Conservation (phyloP, 495 filamentous ascomycete species). For the Talaromyces liani region DNA sequence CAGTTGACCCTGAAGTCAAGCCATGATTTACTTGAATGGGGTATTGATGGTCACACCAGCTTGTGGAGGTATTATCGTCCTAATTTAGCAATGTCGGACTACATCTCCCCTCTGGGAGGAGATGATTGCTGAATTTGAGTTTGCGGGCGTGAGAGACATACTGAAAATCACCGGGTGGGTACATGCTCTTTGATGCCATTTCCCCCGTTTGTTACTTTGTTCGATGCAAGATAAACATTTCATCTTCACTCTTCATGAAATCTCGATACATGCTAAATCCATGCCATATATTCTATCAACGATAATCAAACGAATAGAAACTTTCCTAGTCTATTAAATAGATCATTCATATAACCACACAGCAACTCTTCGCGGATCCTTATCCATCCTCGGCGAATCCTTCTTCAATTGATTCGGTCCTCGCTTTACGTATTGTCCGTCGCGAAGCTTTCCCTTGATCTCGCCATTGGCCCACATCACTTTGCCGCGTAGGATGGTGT, state of each 20-base stretch:
- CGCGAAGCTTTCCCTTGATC: slow-evolving; percentile 8
- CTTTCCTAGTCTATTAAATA: neutral
- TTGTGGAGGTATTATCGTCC: too few species aligned
- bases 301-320: neutral
- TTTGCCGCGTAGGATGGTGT: slow-evolving; percentile 50
- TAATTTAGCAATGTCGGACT: too few species aligned
- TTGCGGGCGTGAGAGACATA: neutral
- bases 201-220: neutral
- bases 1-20: too few species aligned
- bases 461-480: slow-evolving; percentile 50
- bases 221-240: neutral
- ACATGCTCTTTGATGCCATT: neutral
- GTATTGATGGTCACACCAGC: too few species aligned
- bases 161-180: neutral
- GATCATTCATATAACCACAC: neutral
- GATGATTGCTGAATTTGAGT: neutral
- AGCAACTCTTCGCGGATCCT: neutral
- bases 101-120: neutral
- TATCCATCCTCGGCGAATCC: neutral
- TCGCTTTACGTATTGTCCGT: neutral
- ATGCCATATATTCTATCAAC: neutral
- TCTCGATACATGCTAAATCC: neutral
- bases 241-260: neutral
- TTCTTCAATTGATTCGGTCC: neutral
- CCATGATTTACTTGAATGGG: too few species aligned